Evolutionary conservation across 495 filamentous ascomycete genomes (phyloP).

Genomic region (Tirmania nivea): DNA sequence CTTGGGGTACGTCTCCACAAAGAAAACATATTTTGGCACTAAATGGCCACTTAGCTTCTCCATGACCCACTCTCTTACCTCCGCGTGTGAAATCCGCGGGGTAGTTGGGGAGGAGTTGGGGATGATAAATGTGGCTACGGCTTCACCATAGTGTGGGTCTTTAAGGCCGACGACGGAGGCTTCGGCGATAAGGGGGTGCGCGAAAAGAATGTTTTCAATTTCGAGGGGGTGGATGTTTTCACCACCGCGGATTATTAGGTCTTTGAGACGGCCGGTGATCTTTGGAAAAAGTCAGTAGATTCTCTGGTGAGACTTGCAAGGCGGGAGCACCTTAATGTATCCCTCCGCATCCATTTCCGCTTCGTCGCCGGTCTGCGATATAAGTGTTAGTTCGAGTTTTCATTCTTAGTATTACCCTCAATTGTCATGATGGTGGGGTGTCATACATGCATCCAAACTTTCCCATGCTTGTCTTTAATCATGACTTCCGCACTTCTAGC

Average conservation of each 20-base stretch:
- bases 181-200: constrained; percentile 43
- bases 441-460: constrained; percentile 49
- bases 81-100: constrained; percentile 23
- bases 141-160: constrained; percentile 68
- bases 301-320: background rate
- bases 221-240: constrained; percentile 95
- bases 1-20: constrained; percentile 62
- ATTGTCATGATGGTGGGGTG: background rate
- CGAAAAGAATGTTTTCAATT: constrained; percentile 75
- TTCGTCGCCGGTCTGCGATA: constrained; percentile 60
- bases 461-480: constrained; percentile 34
- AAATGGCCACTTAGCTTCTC: constrained; percentile 48
- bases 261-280: constrained; percentile 57
- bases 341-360: constrained; percentile 60
- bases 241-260: constrained; percentile 78
- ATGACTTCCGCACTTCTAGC: constrained; percentile 50
- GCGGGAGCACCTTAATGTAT: constrained; percentile 30
- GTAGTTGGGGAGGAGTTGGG: background rate
- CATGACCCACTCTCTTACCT: constrained; percentile 51
- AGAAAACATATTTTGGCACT: constrained; percentile 83
- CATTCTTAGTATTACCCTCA: background rate
- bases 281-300: background rate
- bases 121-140: constrained; percentile 49
- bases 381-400: background rate
- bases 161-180: constrained; percentile 66